A percentile compares a stretch with the other conserved stretches of the same genome.
These are phyloP conservation scores for Penicillium occitanis DNA, from an alignment of 2,329 filamentous ascomycete species.

Conservation along the genomic window DNA sequence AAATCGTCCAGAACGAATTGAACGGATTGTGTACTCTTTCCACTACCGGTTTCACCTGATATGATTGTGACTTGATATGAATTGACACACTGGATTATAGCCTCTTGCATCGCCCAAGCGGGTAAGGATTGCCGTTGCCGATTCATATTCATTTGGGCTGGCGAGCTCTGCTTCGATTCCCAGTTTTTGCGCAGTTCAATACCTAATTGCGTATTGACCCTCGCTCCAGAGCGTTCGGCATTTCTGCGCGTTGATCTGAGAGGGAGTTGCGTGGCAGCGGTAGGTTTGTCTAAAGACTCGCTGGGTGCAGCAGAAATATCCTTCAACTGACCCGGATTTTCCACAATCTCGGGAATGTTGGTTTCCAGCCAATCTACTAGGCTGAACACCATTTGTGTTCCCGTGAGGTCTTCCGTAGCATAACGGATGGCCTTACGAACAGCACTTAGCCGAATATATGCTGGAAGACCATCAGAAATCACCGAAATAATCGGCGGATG, in stretches of 20 bases:
- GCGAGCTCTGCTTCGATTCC: slow-evolving; percentile 64
- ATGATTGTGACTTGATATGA: slow-evolving; percentile 90
- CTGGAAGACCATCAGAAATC: slow-evolving; percentile 67
- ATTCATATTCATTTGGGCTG: slow-evolving; percentile 73
- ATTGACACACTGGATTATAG: slow-evolving; percentile 72
- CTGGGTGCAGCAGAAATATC: slow-evolving; percentile 80
- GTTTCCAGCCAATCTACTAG: slow-evolving; percentile 89
- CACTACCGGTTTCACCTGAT: slow-evolving; percentile 92
- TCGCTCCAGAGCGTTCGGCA: slow-evolving; percentile 65
- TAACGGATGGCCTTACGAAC: slow-evolving; percentile 73
- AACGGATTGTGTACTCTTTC: slow-evolving; percentile 94
- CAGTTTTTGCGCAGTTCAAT: slow-evolving; percentile 63
- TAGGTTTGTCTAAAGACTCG: slow-evolving; percentile 39
- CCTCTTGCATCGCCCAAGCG: slow-evolving; percentile 79
- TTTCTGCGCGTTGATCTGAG: slow-evolving; percentile 39
- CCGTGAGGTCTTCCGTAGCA: slow-evolving; percentile 67
- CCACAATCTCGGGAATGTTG: slow-evolving; percentile 76
- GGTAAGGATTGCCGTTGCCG: slow-evolving; percentile 71
- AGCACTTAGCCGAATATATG: slow-evolving; percentile 89
- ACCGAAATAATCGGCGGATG: slow-evolving; percentile 68
- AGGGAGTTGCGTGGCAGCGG: slow-evolving; percentile 27
- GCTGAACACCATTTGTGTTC: slow-evolving; percentile 88
- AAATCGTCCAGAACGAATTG: slow-evolving; percentile 94
- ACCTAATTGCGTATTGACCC: slow-evolving; percentile 57
- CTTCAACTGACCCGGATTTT: slow-evolving; percentile 76